Evolutionary conservation across 2,329 filamentous ascomycete genomes (phyloP).

Genomic region (Plenodomus biglobosus): DNA sequence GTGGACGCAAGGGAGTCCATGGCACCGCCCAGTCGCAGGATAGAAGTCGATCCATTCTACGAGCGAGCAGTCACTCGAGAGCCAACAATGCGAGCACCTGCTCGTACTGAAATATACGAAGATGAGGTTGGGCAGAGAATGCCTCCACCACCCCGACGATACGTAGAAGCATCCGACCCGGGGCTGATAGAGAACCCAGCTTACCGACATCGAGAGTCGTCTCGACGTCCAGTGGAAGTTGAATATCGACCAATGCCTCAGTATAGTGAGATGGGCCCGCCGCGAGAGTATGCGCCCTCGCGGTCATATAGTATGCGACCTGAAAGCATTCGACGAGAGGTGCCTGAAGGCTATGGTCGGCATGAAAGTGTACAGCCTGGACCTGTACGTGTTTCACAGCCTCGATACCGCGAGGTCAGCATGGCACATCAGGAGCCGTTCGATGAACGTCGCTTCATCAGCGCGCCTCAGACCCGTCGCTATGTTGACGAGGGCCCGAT

Average conservation of each 20-base stretch:
- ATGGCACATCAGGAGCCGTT: slow-evolving; percentile 42
- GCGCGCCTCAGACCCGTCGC: slow-evolving; percentile 35
- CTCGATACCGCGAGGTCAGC: slow-evolving; percentile 46
- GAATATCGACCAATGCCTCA: slow-evolving; percentile 36
- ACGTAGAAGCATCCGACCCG: slow-evolving; percentile 64
- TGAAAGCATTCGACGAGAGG: slow-evolving; percentile 39
- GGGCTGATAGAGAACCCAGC: slow-evolving; percentile 55
- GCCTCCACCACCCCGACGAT: slow-evolving; percentile 52
- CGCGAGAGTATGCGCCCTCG: slow-evolving; percentile 34
- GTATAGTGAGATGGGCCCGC: slow-evolving; percentile 44
- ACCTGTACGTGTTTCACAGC: slow-evolving; percentile 32
- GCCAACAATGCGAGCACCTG: slow-evolving; percentile 52
- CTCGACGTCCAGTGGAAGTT: slow-evolving; percentile 51
- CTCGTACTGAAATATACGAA: slow-evolving; percentile 54
- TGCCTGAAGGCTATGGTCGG: slow-evolving; percentile 38
- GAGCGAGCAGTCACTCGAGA: slow-evolving; percentile 62
- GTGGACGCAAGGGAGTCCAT: slow-evolving; percentile 56
- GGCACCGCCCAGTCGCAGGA: slow-evolving; percentile 51
- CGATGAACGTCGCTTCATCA: slow-evolving; percentile 38
- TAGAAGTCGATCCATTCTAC: slow-evolving; percentile 63
- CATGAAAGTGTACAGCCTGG: slow-evolving; percentile 49
- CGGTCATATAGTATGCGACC: slow-evolving; percentile 46
- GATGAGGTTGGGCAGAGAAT: slow-evolving; percentile 42
- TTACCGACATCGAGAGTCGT: slow-evolving; percentile 62
- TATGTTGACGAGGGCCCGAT: slow-evolving; percentile 47